Base-by-base conservation (phyloP, 352 stramenopile genomes). In the Globisporangium solare region DNA sequence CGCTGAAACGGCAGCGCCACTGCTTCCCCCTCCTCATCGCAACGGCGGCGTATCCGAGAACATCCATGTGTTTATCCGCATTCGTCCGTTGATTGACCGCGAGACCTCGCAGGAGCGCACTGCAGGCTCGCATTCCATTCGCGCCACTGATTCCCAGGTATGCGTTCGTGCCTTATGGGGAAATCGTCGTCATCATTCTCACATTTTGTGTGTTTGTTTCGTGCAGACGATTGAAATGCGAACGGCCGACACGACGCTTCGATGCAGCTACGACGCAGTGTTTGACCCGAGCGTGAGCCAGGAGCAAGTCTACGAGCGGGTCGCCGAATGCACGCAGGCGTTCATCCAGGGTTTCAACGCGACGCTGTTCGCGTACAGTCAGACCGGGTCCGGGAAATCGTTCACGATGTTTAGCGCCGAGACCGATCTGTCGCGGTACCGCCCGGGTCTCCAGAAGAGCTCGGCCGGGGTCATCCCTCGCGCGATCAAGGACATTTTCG, bases 401-500 rank as follows among this genome's bases (percentile, higher is more conserved):
- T 93, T 90, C 58, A 94, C 85, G 20, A 94, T 94, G 85, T 92
- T 92, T 61, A 83, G 84, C 12, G 79, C 67, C 51, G 82, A 94
- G 64, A 72, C 67, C 7, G 82, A 94, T 56, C 21, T 76, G 7
- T 91, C 83, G 6, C 71, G 83, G 11, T 92, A 81, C 48, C 77
- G 78, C 11, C 83, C 83, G 1, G 80, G 83, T 0, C 74, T 92
- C n/a, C 73, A 87, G 47, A 86, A 87, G 56, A 92, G 82, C 57
- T 79, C 78, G n/a, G 76, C 86, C 3, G 90, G 90, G 1, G 79
- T 97, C 52, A 97, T 97, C 49, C 90, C 90, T 6, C 68, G 89
- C 20, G 89, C 88, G 15, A 93, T 97, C 55, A 92, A 94, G 54
- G 81, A 91, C 47, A 89, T 93, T 47, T 93, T 94, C 48, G 79